Evolutionary conservation across 345 rosid species (phyloP), one percentile per base, ranked within the genome.

Genomic region (Populus pruinosa): DNA sequence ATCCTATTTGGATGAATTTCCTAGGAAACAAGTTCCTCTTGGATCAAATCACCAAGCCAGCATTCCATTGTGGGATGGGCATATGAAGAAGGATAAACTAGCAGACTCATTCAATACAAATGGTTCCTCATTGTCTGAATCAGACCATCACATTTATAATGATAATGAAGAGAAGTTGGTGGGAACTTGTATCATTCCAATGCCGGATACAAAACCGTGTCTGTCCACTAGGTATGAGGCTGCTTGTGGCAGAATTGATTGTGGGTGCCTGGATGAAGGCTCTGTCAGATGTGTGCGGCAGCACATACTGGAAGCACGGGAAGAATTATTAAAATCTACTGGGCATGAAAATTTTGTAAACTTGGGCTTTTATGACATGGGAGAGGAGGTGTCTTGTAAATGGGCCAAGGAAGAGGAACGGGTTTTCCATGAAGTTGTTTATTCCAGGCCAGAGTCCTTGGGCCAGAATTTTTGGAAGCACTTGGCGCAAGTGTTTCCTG

Each of bases 381-480:
- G 96, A 76, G 96, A 91, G 80, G 90, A 81, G 56, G 88, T 91
- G 71, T 80, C 88, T 25, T 61, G 47, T 59, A 84, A 78, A 71
- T 93, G 96, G 97, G 87, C 80, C 33, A 86, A 85, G 44, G 89
- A 86, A 69, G 97, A 90, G 77, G 90, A 89, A 70, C 80, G 83
- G 14, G 65, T 83, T 31, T 93, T 90, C 75, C 89, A 77, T 75
- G 87, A 86, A 75, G 83, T 90, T 74, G 87, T 91, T 71, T 88
- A 88, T 82, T 89, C 94, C 73, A 87, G 87, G 77, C 93, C 91
- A 11, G 79, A 78, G 20, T 86, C 94, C 43, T 66, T 69, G 36
- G 89, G 88, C 81, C 83, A 77, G 75, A 88, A 91, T 72, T 93
- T 93, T 78, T 93, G 96, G 97, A 84, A 88, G 70, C 83, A 84